Evolutionary conservation across 352 stramenopile genomes (phyloP).

Genomic region (Nothophytophthora sp.): DNA sequence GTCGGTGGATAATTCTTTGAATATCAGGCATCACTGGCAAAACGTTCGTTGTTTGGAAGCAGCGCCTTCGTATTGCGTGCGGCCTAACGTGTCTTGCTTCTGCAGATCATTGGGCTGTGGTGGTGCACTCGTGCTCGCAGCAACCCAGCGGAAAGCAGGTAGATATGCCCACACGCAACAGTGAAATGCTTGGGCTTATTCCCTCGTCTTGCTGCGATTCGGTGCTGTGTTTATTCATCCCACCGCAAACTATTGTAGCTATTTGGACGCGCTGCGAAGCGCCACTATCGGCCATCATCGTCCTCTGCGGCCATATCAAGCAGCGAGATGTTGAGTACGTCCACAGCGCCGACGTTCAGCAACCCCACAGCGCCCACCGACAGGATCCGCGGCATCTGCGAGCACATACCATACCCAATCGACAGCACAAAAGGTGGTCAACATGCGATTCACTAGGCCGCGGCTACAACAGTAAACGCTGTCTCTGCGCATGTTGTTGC

Average conservation of each 20-base stretch:
- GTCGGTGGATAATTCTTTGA: slow-evolving; percentile 26
- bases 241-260: slow-evolving; percentile 7
- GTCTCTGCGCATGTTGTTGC: neutral
- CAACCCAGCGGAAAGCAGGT: too few relatives aligned
- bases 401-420: slow-evolving; percentile 1
- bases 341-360: slow-evolving; percentile 39
- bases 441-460: too few relatives aligned
- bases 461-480: too few relatives aligned
- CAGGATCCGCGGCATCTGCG: slow-evolving; percentile 50
- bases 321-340: slow-evolving; percentile 41
- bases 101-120: neutral
- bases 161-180: too few relatives aligned
- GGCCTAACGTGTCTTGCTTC: too few relatives aligned
- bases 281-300: slow-evolving; percentile 74
- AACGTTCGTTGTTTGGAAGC: neutral
- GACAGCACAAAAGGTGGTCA: too few relatives aligned
- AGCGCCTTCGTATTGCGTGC: too few relatives aligned
- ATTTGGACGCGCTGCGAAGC: slow-evolving; percentile 31
- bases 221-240: neutral
- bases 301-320: slow-evolving; percentile 54
- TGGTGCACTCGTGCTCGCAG: neutral
- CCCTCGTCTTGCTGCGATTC: too few relatives aligned
- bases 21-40: slow-evolving; percentile 18
- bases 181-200: too few relatives aligned
- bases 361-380: slow-evolving; percentile 27